Conservation (phyloP, 1,284 basidiomycete genomes). For the Takashimella tepidaria region DNA sequence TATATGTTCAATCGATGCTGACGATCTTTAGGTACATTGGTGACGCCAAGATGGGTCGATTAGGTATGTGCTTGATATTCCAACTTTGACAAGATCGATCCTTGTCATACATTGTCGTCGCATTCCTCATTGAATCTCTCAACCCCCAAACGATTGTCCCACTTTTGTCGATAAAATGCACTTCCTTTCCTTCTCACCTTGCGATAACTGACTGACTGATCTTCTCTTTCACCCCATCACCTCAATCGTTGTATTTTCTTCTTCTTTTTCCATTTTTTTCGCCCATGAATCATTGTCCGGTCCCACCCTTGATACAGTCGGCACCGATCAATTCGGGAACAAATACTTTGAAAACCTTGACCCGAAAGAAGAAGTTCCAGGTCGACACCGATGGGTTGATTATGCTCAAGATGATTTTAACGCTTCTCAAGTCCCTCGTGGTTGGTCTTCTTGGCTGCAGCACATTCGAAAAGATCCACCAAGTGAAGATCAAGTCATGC, state of each 20-base stretch:
- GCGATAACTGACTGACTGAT: background rate
- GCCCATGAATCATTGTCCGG: background rate
- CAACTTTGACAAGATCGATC: background rate
- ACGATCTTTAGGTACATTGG: slow-evolving; percentile 72
- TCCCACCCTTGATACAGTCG: slow-evolving; percentile 48
- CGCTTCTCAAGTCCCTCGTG: slow-evolving; percentile 81
- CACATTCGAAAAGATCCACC: slow-evolving; percentile 82
- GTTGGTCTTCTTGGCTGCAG: slow-evolving; percentile 93
- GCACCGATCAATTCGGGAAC: slow-evolving; percentile 87
- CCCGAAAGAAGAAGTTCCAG: slow-evolving; percentile 75
- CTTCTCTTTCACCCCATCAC: background rate
- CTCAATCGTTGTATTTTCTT: background rate
- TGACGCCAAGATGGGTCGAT: slow-evolving; percentile 77
- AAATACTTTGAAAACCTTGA: slow-evolving; percentile 86
- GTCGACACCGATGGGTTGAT: slow-evolving; percentile 91
- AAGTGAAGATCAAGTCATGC: slow-evolving; percentile 64
- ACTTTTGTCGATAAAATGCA: too few species aligned
- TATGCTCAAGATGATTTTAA: slow-evolving; percentile 82
- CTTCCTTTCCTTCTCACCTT: background rate
- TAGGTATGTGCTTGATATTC: slow-evolving; percentile 32
- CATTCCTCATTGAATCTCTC: background rate
- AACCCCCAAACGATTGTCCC: background rate
- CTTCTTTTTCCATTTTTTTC: background rate
- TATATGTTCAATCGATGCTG: too few species aligned
- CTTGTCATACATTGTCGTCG: background rate